These are phyloP conservation scores for Sphagnurus paluster DNA, from an alignment of 1,284 basidiomycete species.

Conservation along the genomic window DNA sequence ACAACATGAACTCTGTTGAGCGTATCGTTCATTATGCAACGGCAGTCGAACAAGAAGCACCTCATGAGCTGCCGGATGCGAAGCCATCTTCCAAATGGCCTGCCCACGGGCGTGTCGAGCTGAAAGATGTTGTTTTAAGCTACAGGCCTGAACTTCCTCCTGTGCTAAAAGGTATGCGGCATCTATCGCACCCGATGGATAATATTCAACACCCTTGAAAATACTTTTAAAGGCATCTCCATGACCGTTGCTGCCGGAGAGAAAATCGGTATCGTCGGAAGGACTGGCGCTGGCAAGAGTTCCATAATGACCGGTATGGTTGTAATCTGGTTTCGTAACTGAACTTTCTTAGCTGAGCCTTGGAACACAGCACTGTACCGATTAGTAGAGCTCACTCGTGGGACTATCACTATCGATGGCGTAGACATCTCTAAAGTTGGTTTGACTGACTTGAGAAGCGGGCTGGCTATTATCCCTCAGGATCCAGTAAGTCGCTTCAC, in stretches of 20 bases:
- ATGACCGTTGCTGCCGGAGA: slow-evolving; percentile 74
- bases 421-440: slow-evolving; percentile 71
- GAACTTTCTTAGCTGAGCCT: not conserved
- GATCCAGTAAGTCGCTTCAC: slow-evolving; percentile 62
- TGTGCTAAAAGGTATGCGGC: slow-evolving; percentile 55
- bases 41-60: slow-evolving; percentile 77
- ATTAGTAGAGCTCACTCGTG: slow-evolving; percentile 64
- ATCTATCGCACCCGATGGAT: not conserved
- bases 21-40: slow-evolving; percentile 80
- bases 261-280: slow-evolving; percentile 86
- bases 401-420: slow-evolving; percentile 66
- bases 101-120: slow-evolving; percentile 54
- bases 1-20: slow-evolving; percentile 92
- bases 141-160: slow-evolving; percentile 74
- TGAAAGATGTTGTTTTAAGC: slow-evolving; percentile 63
- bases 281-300: slow-evolving; percentile 79
- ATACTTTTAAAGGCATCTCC: slow-evolving; percentile 46
- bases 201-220: not conserved
- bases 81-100: slow-evolving; percentile 73
- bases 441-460: slow-evolving; percentile 61
- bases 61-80: slow-evolving; percentile 60
- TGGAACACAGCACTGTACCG: slow-evolving; percentile 46
- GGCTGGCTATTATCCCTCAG: slow-evolving; percentile 88
- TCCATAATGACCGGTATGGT: slow-evolving; percentile 59
- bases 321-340: slow-evolving; percentile 15